A percentile compares a stretch with the other conserved stretches of the same genome.
phyloP scores from a whole-genome alignment of 257 asterid genomes.

The Jasminum sambac region DNA sequence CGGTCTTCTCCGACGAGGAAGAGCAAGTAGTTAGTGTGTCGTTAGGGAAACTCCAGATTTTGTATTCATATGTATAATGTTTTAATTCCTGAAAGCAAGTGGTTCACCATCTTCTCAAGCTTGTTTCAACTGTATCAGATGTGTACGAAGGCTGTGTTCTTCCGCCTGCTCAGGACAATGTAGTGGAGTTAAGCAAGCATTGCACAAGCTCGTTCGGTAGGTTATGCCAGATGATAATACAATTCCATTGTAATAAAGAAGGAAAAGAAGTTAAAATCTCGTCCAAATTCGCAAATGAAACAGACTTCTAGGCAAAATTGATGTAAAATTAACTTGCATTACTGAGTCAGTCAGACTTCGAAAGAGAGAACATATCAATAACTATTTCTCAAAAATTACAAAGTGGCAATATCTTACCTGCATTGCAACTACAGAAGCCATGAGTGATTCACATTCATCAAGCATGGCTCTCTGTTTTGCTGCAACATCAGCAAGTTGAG shows the following conservation, averaged over 20 bases:
- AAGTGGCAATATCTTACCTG: constrained; percentile 47
- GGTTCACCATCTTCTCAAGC: constrained; percentile 37
- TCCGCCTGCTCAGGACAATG: constrained; percentile 54
- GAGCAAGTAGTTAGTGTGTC: constrained; percentile 35
- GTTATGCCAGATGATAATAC: background rate
- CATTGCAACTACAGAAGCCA: constrained; percentile 61
- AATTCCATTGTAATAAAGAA: background rate
- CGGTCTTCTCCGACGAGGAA: background rate
- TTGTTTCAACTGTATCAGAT: constrained; percentile 65
- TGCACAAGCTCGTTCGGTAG: background rate
- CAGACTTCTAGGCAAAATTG: background rate
- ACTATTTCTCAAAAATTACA: background rate
- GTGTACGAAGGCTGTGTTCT: constrained; percentile 77
- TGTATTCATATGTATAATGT: background rate
- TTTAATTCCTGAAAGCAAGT: constrained; percentile 29
- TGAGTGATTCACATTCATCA: constrained; percentile 62
- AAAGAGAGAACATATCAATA: background rate
- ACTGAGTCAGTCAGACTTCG: background rate
- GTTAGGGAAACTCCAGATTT: background rate
- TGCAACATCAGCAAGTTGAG: constrained; percentile 81
- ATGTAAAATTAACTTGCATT: too few species aligned
- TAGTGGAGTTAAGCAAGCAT: constrained; percentile 12
- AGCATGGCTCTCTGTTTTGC: constrained; percentile 83
- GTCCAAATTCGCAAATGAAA: background rate
- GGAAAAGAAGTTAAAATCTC: background rate